These are phyloP conservation scores for Aegilops umbellulata DNA, from an alignment of 176 grass and related monocot genomes.

Conservation along the genomic window DNA sequence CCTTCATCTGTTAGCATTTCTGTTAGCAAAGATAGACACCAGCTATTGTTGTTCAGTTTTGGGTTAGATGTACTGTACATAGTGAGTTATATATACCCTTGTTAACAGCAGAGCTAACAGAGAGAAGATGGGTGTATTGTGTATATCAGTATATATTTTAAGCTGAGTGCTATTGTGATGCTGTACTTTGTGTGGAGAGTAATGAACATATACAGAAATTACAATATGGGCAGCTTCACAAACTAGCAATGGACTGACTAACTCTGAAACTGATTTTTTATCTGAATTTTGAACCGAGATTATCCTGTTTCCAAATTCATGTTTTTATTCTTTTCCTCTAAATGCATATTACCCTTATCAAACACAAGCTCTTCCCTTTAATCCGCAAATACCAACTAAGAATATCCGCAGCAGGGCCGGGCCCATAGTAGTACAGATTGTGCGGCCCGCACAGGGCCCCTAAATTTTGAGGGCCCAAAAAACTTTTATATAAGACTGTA, in stretches of 20 bases:
- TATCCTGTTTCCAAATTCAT: not conserved
- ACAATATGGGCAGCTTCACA: not conserved
- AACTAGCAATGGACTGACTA: not conserved
- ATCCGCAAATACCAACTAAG: not conserved
- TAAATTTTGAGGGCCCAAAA: no score
- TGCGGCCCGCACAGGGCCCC: no score
- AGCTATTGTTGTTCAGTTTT: constrained; percentile 42
- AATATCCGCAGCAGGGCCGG: not conserved
- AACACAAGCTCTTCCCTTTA: not conserved
- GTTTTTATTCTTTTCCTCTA: no score
- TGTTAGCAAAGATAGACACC: constrained; percentile 47
- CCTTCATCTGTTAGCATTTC: constrained; percentile 75
- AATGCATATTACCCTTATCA: not conserved
- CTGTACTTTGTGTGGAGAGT: constrained; percentile 24
- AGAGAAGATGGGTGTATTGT: not conserved
- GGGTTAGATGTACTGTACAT: constrained; percentile 27
- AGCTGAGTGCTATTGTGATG: not conserved
- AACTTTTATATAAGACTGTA: no score
- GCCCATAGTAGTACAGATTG: no score
- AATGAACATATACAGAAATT: not conserved
- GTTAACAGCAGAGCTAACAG: constrained; percentile 82
- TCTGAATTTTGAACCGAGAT: not conserved
- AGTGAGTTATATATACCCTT: constrained; percentile 17
- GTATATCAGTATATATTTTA: not conserved
- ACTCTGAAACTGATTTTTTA: not conserved